Conservation (phyloP, 495 filamentous ascomycete species). For the Penicillium waksmanii region DNA sequence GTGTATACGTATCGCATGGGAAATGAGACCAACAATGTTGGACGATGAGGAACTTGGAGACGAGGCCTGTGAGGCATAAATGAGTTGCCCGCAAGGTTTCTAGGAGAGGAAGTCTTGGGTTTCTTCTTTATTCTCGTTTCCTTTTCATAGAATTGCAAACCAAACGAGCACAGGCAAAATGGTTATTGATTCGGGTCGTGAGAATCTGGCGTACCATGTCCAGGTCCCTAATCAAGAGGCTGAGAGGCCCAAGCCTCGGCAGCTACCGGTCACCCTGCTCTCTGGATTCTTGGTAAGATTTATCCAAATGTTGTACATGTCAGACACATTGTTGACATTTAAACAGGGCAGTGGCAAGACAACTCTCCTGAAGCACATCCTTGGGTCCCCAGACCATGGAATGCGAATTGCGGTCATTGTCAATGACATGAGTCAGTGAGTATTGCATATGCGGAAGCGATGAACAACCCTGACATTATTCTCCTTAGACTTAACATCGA, state of each 20-base stretch:
- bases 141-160: neutral
- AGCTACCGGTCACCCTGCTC: slow-evolving; percentile 50
- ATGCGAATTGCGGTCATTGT: slow-evolving; percentile 60
- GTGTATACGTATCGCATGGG: slow-evolving; percentile 7
- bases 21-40: slow-evolving; percentile 5
- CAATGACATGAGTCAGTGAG: slow-evolving; percentile 59
- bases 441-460: neutral
- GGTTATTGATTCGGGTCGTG: slow-evolving; percentile 39
- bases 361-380: slow-evolving; percentile 59
- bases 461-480: neutral
- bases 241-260: slow-evolving; percentile 18
- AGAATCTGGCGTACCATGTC: slow-evolving; percentile 27
- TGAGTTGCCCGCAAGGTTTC: slow-evolving; percentile 23
- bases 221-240: slow-evolving; percentile 8
- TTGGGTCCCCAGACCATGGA: slow-evolving; percentile 56
- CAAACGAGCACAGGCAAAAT: slow-evolving; percentile 17
- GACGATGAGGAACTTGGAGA: slow-evolving; percentile 36
- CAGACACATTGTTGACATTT: neutral
- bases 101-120: neutral
- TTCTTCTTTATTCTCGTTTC: neutral
- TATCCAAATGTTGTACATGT: neutral
- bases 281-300: slow-evolving; percentile 49
- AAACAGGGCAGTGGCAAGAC: slow-evolving; percentile 59
- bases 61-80: slow-evolving; percentile 19
- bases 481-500: slow-evolving; percentile 55